Percentiles rank a stretch among this genome's conserved stretches.
Evolutionary conservation across 805 yeast species (phyloP).

Genomic region (Scheffersomyces ergatensis): DNA sequence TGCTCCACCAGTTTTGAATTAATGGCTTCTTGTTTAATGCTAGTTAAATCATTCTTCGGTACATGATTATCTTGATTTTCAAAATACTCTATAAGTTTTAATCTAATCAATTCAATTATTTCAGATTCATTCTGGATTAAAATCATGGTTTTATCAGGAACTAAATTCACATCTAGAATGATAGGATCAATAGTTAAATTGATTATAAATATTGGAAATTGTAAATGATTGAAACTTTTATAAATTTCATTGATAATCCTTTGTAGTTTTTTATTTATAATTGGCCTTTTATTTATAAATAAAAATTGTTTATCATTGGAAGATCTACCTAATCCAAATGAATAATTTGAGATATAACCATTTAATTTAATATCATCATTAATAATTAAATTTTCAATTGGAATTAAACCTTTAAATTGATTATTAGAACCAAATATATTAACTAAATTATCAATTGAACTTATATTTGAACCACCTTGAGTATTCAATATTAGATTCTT

Average conservation of each 20-base stretch:
- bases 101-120: slow-evolving; percentile 55
- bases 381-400: slow-evolving; percentile 40
- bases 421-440: slow-evolving; percentile 61
- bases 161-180: slow-evolving; percentile 77
- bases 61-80: slow-evolving; percentile 29
- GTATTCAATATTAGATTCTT: slow-evolving; percentile 59
- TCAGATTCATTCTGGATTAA: slow-evolving; percentile 63
- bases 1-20: neutral
- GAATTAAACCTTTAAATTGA: slow-evolving; percentile 56
- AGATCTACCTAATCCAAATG: slow-evolving; percentile 69
- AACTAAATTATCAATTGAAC: slow-evolving; percentile 50
- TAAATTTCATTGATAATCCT: slow-evolving; percentile 73
- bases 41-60: slow-evolving; percentile 14
- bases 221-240: slow-evolving; percentile 66
- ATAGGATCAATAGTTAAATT: slow-evolving; percentile 53
- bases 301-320: slow-evolving; percentile 73
- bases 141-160: slow-evolving; percentile 85
- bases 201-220: slow-evolving; percentile 67
- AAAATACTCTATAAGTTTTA: slow-evolving; percentile 48
- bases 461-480: slow-evolving; percentile 45
- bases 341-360: slow-evolving; percentile 74
- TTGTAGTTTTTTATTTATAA: slow-evolving; percentile 50
- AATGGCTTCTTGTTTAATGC: neutral
- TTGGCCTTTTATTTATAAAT: slow-evolving; percentile 77
- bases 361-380: slow-evolving; percentile 33